Evolutionary conservation across 2,329 filamentous ascomycete genomes (phyloP).

Genomic region (Xylariales sp.): DNA sequence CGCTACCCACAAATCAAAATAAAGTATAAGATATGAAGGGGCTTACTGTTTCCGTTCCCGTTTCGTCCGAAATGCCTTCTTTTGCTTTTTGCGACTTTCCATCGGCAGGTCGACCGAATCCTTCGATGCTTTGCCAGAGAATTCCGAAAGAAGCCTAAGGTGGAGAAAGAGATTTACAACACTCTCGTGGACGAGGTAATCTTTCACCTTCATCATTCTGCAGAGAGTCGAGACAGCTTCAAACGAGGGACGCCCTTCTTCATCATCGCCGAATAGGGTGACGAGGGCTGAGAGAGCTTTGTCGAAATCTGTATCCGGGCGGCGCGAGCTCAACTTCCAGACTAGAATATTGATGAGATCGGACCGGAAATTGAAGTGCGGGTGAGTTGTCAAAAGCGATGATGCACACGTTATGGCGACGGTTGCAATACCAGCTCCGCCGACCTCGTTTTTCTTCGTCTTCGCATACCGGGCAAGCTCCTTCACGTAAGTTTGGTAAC

Average conservation of each 20-base stretch:
- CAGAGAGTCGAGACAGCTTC: slow-evolving; percentile 86
- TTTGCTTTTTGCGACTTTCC: slow-evolving; percentile 74
- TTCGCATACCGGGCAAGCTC: slow-evolving; percentile 77
- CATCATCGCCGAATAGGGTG: slow-evolving; percentile 84
- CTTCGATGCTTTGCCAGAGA: slow-evolving; percentile 83
- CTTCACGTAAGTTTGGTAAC: slow-evolving; percentile 87
- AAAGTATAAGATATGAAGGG: not conserved
- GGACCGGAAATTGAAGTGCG: slow-evolving; percentile 95
- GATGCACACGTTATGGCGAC: slow-evolving; percentile 90
- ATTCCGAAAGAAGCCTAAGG: slow-evolving; percentile 87
- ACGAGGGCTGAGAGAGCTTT: slow-evolving; percentile 84
- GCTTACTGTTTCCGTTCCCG: slow-evolving; percentile 74
- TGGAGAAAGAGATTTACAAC: slow-evolving; percentile 92
- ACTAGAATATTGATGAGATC: slow-evolving; percentile 91
- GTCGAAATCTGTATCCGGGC: slow-evolving; percentile 77
- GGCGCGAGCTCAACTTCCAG: slow-evolving; percentile 79
- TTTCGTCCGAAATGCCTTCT: slow-evolving; percentile 90
- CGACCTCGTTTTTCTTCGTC: slow-evolving; percentile 55
- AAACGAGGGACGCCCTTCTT: slow-evolving; percentile 87
- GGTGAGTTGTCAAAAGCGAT: slow-evolving; percentile 80
- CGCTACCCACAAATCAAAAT: not conserved
- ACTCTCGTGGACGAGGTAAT: slow-evolving; percentile 85
- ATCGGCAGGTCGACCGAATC: slow-evolving; percentile 73
- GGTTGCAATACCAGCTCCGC: slow-evolving; percentile 67
- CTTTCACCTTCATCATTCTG: slow-evolving; percentile 93